Evolutionary conservation across 1,139 yeast species (phyloP), one percentile per base, ranked within the genome.

Genomic region (Magnusiomyces paraingens): DNA sequence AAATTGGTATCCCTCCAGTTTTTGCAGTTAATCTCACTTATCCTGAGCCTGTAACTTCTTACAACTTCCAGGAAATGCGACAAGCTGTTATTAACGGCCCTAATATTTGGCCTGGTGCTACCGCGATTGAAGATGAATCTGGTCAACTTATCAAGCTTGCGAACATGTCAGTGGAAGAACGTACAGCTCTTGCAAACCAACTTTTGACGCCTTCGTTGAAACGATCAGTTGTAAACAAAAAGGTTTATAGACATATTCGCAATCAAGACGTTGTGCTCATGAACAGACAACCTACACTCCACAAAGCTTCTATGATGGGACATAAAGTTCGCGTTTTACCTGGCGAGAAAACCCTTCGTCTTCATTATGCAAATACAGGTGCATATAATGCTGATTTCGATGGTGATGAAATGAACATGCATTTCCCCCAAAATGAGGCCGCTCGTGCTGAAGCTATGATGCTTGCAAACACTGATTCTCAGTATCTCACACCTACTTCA

Each of bases 321-420:
- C 99, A 94, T 73, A 88, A 86, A 68, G 99, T 93, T 48, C 82
- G 97, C 65, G 98, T 94, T 42, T 78, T 94, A 64, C 99, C 98
- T 2, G 95, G 96, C 58, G 99, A 94, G 69, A 94, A 94, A 76
- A 94, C 99, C 2, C 77, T 94, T 64, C 82, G 99, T 69, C 78
- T 94, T 71, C 99, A 94, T 72, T 94, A 94, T 71, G 99, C 99
- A 63, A 94, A 94, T 70, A 94, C 99, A 49, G 98, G 98, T 75
- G 97, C 99, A 52, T 90, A 90, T 73, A 94, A 93, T 71, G 99
- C 99, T 45, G 99, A 94, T 80, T 94, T 94, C 66, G 99, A 94
- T 75, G 99, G 99, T 76, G 99, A 94, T 73, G 99, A 94, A 76
- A 94, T 94, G 99, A 94, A 94, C 70, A 86, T 94, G 97, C 99